Base-by-base conservation (phyloP, 1,284 basidiomycete species). In the Vanrija pseudolonga region DNA sequence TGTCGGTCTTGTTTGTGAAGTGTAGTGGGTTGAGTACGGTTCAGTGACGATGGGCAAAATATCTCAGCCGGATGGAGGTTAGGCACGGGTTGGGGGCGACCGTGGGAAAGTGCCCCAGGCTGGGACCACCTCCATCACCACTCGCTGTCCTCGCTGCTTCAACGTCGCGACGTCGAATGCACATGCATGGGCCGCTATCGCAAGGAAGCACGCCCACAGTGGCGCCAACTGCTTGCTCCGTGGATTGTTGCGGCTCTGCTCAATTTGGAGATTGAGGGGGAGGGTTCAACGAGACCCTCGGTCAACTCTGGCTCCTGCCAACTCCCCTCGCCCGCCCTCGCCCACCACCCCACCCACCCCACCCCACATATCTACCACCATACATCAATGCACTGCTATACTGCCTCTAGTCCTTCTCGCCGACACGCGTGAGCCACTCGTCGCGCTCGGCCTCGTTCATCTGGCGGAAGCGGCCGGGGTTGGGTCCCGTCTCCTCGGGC, bases 391-490 rank as follows among this genome's bases (percentile, higher is more conserved):
- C 49, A 50, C 48, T 55, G 44, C 48, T 45, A 40, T 32, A 50
- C 48, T 38, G 11, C 43, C 4, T 48, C 60, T 70, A 94, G 77
- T 96, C 92, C 80, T 90, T 94, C 83, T 97, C 93, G 39, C 90
- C 91, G 59, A 95, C 92, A 57, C 90, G 87, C 53, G 92, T 79
- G 74, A 96, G 77, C 78, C 92, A 86, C 68, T 84, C 80, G 74
- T 92, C 90, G 48, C 93, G 85, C 78, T 97, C 92, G 24, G 80
- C 83, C 72, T 90, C 85, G 53, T 78, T 80, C 86, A 95, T 86
- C 59, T 88, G 86, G 54, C 91, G 83, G 87, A 91, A 94, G 55
- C 81, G 73, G 19, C 90, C 90, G 39, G 68, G 67, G 37, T 63
- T 65, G 5, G 57, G 57, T 20, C 53, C 56, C 6, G 59, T 65